Base-by-base conservation (phyloP, 2,329 filamentous ascomycete genomes). In the Hypomyces perniciosus region DNA sequence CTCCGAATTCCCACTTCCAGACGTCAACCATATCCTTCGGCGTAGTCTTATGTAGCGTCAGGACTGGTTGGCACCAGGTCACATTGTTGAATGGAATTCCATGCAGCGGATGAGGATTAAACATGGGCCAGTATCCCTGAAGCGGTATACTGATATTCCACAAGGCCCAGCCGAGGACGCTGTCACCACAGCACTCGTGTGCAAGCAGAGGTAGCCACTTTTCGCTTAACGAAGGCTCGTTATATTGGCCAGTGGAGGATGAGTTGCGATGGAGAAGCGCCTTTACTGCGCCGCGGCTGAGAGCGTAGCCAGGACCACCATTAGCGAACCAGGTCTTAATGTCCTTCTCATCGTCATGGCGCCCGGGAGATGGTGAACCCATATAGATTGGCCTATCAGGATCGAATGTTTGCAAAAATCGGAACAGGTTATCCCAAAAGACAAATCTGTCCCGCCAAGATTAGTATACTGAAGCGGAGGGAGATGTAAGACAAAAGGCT, bases 171-270 rank as follows among this genome's bases (percentile, higher is more conserved):
- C 76, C 77, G 4, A 79, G 61, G 6, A 79, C 69, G 38, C 73
- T 75, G 48, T 80, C 77, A 5, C 77, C 77, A 45, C 76, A 78
- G 60, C 74, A 79, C 52, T 82, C 77, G 9, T 68, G 57, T 30
- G 65, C 64, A 26, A 76, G 64, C 34, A 70, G 54, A 5, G 68
- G 62, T 42, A 73, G 63, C 65, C 71, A 76, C 52, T 65, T 66
- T 48, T 69, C 60, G 33, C 61, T 67, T 37, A 68, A 54, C n/a
- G 70, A 61, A 1, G 65, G 61, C 6, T 75, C 71, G 7, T 63
- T 55, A 45, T 69, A 74, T 46, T 72, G 65, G 1, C 71, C 68
- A 44, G 61, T 56, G 5, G 57, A 40, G 2, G 61, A 63, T 5
- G 56, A 57, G 53, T 65, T 59, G 40, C 68, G 65, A 28, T 59